Evolutionary conservation across 1,139 yeast species (phyloP).

Genomic region (Pichia sp.): DNA sequence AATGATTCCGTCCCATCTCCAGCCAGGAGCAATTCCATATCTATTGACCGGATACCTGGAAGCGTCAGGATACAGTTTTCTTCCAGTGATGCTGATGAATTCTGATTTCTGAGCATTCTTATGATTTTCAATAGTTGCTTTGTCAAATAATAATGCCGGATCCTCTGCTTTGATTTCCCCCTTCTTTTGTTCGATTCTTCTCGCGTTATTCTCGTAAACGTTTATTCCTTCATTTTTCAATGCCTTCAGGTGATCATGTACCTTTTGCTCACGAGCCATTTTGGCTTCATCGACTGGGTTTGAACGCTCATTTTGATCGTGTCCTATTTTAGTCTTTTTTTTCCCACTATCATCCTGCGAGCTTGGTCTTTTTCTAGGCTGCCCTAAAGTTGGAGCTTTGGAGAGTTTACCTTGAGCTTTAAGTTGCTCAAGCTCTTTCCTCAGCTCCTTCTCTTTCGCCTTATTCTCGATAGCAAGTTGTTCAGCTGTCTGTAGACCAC

Average conservation of each 20-base stretch:
- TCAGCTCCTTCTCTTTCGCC: neutral
- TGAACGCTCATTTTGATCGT: neutral
- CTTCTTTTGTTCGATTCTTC: constrained; percentile 29
- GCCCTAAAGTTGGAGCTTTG: no score
- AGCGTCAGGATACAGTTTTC: constrained; percentile 41
- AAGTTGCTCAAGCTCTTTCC: neutral
- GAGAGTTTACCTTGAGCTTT: no score
- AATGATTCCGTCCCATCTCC: constrained; percentile 90
- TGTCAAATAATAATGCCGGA: constrained; percentile 50
- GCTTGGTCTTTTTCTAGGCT: constrained; percentile 9
- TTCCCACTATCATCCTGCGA: constrained; percentile 14
- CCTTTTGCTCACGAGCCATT: neutral
- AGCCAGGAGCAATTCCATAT: constrained; percentile 72
- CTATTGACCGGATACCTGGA: constrained; percentile 54
- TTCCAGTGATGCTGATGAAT: constrained; percentile 31
- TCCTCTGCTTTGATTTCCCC: constrained; percentile 49
- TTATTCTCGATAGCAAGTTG: neutral
- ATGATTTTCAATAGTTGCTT: constrained; percentile 11
- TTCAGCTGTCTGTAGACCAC: neutral
- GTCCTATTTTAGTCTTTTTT: constrained; percentile 9
- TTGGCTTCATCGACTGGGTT: neutral
- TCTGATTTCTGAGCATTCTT: constrained; percentile 9
- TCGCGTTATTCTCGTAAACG: neutral
- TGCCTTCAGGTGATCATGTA: neutral
- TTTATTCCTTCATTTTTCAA: neutral